Evolutionary conservation across 2,329 filamentous ascomycete genomes (phyloP), one percentile per base, ranked within the genome.

Genomic region (Ascochyta rabiei): DNA sequence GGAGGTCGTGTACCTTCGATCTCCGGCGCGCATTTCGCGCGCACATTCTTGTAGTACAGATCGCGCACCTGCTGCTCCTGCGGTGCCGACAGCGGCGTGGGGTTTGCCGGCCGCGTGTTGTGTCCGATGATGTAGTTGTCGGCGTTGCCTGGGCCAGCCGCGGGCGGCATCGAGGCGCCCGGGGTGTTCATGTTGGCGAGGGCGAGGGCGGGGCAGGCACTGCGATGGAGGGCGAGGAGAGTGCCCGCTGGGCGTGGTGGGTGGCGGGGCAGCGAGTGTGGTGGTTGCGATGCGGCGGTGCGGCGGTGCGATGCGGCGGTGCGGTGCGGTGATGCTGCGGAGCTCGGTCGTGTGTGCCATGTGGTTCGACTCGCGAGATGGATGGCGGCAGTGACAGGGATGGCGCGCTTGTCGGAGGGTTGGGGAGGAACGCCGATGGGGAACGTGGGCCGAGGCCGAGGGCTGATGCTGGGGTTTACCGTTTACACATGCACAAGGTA

Each of bases 41-140:
- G 89, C 7, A 93, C 90, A 61, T 90, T 89, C 70, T 88, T 85
- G 77, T 95, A 90, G 79, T 91, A 95, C 16, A 88, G 81, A 1
- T 89, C 44, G 88, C 89, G 69, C 87, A 90, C 68, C 90, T 88
- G n/a, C 84, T 89, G 45, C 77, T 75, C 72, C 54, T 75, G 72
- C 1, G 88, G 88, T 34, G 93, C 86, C 41, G 93, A 86, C n/a
- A 93, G 84, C 73, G 93, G 90, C 60, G 93, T 85, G 6, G 73
- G 74, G 43, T 72, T 74, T 21, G 58, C 66, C 18, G 67, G 74
- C 24, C 57, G 44, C 35, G 40, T 43, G 49, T 64, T 63, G 2
- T 53, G 59, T 37, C 58, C 61, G 53, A 63, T 41, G 55, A 68
- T 65, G 43, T 62, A 62, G 53, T 48, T 56, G 52, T 65, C 60